Conservation (phyloP, 805 yeast species). For the Metschnikowia santaceciliae region DNA sequence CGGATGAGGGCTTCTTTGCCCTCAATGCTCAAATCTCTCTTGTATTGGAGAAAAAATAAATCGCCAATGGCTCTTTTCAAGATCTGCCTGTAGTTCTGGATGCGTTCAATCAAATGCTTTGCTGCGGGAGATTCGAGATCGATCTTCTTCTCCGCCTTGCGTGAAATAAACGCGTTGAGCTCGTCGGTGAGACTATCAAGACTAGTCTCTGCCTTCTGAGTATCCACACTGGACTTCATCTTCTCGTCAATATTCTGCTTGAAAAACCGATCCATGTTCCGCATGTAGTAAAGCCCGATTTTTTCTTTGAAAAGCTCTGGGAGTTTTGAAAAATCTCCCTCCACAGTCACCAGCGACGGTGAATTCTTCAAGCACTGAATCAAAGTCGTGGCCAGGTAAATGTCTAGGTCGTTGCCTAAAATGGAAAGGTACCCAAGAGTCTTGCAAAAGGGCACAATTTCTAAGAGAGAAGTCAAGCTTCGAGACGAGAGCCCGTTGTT, state of each 20-base stretch:
- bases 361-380: conserved; percentile 68
- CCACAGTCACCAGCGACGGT: conserved; percentile 60
- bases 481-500: conserved; percentile 55
- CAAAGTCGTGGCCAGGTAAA: conserved; percentile 59
- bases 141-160: conserved; percentile 29
- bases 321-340: conserved; percentile 58
- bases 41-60: conserved; percentile 53
- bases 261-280: conserved; percentile 67
- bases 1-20: conserved; percentile 76
- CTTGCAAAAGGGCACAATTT: conserved; percentile 65
- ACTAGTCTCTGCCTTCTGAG: neutral
- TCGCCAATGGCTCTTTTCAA: conserved; percentile 40
- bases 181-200: conserved; percentile 36
- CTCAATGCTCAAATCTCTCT: conserved; percentile 52
- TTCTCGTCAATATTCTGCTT: conserved; percentile 21
- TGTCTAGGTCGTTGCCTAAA: conserved; percentile 57
- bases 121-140: conserved; percentile 34
- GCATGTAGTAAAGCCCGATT: conserved; percentile 75
- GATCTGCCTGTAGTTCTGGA: conserved; percentile 27
- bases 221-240: conserved; percentile 27
- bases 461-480: conserved; percentile 57
- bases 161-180: conserved; percentile 28
- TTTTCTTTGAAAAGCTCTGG: conserved; percentile 63
- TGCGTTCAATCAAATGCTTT: conserved; percentile 23
- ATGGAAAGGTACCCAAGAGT: conserved; percentile 66